phyloP scores from a whole-genome alignment of 2,329 filamentous ascomycete species.

The Beauveria brongniartii region DNA sequence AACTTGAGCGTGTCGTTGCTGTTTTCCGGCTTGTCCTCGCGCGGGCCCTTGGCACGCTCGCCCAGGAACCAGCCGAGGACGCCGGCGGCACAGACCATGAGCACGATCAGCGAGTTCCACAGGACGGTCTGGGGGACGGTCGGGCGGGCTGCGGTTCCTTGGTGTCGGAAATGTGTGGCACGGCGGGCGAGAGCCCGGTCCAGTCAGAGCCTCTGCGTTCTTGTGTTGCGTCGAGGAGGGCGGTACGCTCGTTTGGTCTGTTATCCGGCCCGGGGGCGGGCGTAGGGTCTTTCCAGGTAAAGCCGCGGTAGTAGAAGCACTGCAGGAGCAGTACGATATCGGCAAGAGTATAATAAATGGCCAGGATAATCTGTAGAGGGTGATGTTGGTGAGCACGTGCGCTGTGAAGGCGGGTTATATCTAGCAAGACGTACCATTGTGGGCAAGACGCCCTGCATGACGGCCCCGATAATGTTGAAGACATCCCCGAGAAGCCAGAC shows the following conservation, averaged over 20 bases:
- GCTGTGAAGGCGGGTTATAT: not conserved
- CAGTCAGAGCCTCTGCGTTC: slow-evolving; percentile 47
- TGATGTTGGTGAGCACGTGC: not conserved
- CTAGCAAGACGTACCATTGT: slow-evolving; percentile 61
- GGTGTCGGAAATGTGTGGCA: slow-evolving; percentile 57
- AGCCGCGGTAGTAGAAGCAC: slow-evolving; percentile 93
- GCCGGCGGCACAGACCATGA: slow-evolving; percentile 78
- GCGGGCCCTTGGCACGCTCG: slow-evolving; percentile 28
- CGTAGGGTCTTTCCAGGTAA: slow-evolving; percentile 52
- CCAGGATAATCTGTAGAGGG: slow-evolving; percentile 62
- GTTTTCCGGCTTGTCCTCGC: slow-evolving; percentile 30
- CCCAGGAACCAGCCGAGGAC: slow-evolving; percentile 76
- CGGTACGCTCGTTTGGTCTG: slow-evolving; percentile 44
- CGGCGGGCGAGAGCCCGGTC: slow-evolving; percentile 68
- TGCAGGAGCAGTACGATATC: slow-evolving; percentile 83
- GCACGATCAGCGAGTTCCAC: slow-evolving; percentile 68
- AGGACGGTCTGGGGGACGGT: slow-evolving; percentile 49
- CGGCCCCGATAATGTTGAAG: slow-evolving; percentile 91
- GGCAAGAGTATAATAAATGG: slow-evolving; percentile 85
- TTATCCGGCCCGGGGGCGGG: slow-evolving; percentile 32
- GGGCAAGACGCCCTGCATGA: slow-evolving; percentile 82
- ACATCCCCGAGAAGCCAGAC: slow-evolving; percentile 92
- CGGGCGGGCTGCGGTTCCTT: slow-evolving; percentile 35
- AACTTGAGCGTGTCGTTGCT: slow-evolving; percentile 51
- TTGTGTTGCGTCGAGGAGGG: slow-evolving; percentile 35